Conservation (phyloP, 495 filamentous ascomycete genomes). For the Aspergillus nanangensis region DNA sequence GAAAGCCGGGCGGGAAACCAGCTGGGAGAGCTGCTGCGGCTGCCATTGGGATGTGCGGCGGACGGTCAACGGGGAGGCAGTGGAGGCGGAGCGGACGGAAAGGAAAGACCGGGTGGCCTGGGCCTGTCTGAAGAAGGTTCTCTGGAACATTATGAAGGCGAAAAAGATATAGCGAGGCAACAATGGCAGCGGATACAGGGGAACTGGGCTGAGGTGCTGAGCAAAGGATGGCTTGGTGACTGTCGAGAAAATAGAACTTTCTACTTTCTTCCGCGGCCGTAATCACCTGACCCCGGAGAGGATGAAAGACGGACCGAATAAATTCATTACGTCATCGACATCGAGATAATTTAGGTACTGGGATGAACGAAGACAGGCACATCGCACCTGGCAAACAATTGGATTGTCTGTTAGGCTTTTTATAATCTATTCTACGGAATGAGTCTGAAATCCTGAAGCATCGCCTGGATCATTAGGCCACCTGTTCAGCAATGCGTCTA, state of each 20-base stretch:
- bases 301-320: not conserved
- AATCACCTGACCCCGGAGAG: conserved; percentile 11
- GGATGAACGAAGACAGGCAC: not conserved
- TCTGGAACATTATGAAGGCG: conserved; percentile 39
- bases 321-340: not conserved
- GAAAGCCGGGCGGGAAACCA: conserved; percentile 22
- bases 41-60: conserved; percentile 37
- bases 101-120: conserved; percentile 38
- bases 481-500: not conserved
- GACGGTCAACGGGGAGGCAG: conserved; percentile 28
- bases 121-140: conserved; percentile 39
- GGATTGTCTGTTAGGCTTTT: no score
- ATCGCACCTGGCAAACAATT: no score
- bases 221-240: not conserved
- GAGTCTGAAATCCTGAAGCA: no score
- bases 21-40: conserved; percentile 26
- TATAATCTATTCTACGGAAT: no score
- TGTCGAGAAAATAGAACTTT: conserved; percentile 19
- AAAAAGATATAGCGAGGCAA: conserved; percentile 5
- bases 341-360: not conserved
- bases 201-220: conserved; percentile 1
- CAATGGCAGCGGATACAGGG: conserved; percentile 2
- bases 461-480: no score
- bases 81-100: conserved; percentile 28
- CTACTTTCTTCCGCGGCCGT: conserved; percentile 5